Percentiles rank a stretch among this genome's conserved stretches.
Conservation (phyloP, 2,329 filamentous ascomycete genomes). For the Cryphonectria nitschkei region DNA sequence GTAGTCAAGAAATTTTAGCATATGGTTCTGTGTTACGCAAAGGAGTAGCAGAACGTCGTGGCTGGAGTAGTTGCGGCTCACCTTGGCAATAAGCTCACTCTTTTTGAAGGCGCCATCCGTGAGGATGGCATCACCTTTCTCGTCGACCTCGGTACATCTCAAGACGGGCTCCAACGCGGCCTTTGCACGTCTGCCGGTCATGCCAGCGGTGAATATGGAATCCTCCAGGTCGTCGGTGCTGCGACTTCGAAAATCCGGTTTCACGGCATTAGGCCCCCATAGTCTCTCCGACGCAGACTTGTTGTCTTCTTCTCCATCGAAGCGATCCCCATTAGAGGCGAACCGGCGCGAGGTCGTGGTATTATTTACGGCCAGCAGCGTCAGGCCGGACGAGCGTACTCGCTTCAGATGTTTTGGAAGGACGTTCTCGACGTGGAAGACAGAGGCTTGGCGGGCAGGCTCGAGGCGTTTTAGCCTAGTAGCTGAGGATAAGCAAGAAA, state of each 20-base stretch:
- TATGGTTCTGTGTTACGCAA: background rate
- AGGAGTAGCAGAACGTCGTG: background rate
- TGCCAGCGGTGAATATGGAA: slow-evolving; percentile 69
- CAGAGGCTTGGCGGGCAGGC: slow-evolving; percentile 29
- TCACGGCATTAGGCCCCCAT: slow-evolving; percentile 47
- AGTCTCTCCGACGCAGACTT: slow-evolving; percentile 54
- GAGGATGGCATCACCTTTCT: slow-evolving; percentile 86
- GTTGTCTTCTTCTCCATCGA: slow-evolving; percentile 30
- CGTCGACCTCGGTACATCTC: slow-evolving; percentile 93
- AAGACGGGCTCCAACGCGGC: slow-evolving; percentile 83
- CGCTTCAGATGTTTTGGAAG: slow-evolving; percentile 34
- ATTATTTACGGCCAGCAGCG: slow-evolving; percentile 10
- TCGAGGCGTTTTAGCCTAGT: background rate
- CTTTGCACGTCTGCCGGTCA: slow-evolving; percentile 69
- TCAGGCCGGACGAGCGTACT: slow-evolving; percentile 18
- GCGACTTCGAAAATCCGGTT: slow-evolving; percentile 30
- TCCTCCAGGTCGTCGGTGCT: slow-evolving; percentile 43
- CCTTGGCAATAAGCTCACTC: slow-evolving; percentile 93
- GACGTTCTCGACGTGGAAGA: slow-evolving; percentile 33
- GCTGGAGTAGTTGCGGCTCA: slow-evolving; percentile 42
- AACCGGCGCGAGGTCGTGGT: slow-evolving; percentile 34
- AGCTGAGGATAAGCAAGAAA: slow-evolving; percentile 12
- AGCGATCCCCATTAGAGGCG: slow-evolving; percentile 35
- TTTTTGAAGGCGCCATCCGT: slow-evolving; percentile 98
- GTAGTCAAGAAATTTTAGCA: slow-evolving; percentile 18